These are phyloP conservation scores for Gaeumannomyces sp. DNA, from an alignment of 2,329 filamentous ascomycete genomes.

Conservation along the genomic window DNA sequence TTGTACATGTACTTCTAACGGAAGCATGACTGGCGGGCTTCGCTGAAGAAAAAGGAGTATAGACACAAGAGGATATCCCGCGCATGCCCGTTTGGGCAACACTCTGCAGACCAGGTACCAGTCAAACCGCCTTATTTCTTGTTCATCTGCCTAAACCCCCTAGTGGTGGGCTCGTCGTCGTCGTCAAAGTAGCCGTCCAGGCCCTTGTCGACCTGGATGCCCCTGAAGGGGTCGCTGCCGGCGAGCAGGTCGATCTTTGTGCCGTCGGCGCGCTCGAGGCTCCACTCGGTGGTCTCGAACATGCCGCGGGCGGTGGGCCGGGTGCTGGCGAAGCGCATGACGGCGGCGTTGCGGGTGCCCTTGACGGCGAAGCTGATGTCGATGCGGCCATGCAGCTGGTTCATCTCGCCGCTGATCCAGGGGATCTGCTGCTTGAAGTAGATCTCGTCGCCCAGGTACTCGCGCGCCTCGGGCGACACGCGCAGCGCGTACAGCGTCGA, in stretches of 20 bases:
- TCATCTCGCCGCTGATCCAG: conserved; percentile 82
- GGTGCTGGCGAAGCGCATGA: conserved; percentile 75
- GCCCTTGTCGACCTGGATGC: conserved; percentile 32
- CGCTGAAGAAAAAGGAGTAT: too few species aligned
- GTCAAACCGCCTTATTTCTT: conserved; percentile 18
- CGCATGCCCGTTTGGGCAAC: too few species aligned
- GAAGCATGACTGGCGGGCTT: background rate
- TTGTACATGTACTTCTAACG: background rate
- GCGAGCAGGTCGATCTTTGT: conserved; percentile 66
- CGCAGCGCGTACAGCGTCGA: conserved; percentile 89
- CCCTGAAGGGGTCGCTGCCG: conserved; percentile 61
- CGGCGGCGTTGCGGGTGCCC: conserved; percentile 63
- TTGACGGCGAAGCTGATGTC: conserved; percentile 83
- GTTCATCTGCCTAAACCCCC: conserved; percentile 46
- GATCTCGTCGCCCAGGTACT: conserved; percentile 77
- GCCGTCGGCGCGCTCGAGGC: conserved; percentile 61
- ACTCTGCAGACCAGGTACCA: background rate
- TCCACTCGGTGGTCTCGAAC: conserved; percentile 92
- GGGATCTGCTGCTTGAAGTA: conserved; percentile 74
- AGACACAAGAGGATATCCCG: background rate
- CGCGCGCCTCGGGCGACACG: conserved; percentile 68
- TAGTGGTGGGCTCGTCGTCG: conserved; percentile 28
- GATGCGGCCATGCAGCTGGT: conserved; percentile 87
- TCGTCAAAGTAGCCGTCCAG: conserved; percentile 22
- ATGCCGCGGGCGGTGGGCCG: conserved; percentile 53